Evolutionary conservation across 2,329 filamentous ascomycete species (phyloP).

Genomic region (Plectosphaerella plurivora): DNA sequence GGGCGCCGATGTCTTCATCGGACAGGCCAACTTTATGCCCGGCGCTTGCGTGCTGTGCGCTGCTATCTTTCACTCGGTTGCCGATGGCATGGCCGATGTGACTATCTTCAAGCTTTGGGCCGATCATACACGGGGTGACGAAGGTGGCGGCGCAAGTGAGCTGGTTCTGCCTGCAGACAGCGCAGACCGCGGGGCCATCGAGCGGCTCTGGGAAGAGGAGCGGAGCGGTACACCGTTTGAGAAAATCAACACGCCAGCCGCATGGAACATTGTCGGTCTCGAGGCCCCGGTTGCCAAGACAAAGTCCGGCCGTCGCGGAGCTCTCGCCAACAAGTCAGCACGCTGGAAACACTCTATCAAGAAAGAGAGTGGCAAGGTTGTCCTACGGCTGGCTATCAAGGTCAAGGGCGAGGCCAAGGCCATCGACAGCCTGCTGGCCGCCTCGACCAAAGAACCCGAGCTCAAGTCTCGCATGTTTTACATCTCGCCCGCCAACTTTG

Average conservation of each 20-base stretch:
- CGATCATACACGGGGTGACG: constrained; percentile 21
- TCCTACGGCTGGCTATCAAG: too few species aligned
- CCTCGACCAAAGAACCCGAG: background rate
- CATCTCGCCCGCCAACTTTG: constrained; percentile 4
- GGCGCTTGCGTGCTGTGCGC: constrained; percentile 20
- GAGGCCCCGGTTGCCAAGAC: too few species aligned
- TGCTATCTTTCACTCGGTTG: constrained; percentile 6
- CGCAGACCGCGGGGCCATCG: constrained; percentile 21
- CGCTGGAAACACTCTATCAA: too few species aligned
- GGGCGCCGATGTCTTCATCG: constrained; percentile 19
- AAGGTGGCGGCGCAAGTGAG: constrained; percentile 14
- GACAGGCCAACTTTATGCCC: constrained; percentile 24
- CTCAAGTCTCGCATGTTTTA: constrained; percentile 3
- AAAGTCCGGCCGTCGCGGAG: too few species aligned
- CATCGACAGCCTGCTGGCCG: too few species aligned
- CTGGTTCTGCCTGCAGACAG: constrained; percentile 21
- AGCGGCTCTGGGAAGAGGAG: constrained; percentile 21
- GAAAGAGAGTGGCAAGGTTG: too few species aligned
- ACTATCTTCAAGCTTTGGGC: constrained; percentile 22
- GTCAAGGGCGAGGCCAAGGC: too few species aligned
- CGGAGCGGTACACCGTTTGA: constrained; percentile 11
- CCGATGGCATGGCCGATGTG: constrained; percentile 22
- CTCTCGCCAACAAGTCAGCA: too few species aligned
- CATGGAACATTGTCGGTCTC: too few species aligned
- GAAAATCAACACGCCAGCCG: constrained; percentile 11